Conservation (phyloP, 2,329 filamentous ascomycete species). For the Pseudocercospora vitis region DNA sequence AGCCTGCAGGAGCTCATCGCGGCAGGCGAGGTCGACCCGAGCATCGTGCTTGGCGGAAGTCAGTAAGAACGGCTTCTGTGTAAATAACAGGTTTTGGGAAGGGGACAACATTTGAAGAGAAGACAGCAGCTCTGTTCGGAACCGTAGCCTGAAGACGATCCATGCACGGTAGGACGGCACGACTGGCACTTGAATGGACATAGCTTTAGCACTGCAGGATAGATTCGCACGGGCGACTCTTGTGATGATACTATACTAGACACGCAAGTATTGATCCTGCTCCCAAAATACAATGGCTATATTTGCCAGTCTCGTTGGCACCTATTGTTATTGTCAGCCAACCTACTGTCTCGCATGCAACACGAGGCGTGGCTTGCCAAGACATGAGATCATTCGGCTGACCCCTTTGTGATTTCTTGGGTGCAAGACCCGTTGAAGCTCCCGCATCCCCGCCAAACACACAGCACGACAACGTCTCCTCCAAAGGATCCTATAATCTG, state of each 20-base stretch:
- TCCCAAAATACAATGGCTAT: neutral
- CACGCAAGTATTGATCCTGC: too few species aligned
- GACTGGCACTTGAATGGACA: neutral
- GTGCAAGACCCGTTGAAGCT: neutral
- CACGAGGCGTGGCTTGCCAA: slow-evolving; percentile 5
- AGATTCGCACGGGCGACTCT: neutral
- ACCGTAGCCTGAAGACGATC: neutral
- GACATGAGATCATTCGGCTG: neutral
- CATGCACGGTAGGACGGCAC: neutral
- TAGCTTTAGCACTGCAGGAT: neutral
- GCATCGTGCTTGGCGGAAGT: slow-evolving; percentile 20
- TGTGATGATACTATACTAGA: neutral
- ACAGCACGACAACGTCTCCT: slow-evolving; percentile 2
- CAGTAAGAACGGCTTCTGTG: too few species aligned
- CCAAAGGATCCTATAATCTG: too few species aligned
- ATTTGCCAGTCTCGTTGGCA: neutral
- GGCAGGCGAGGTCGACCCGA: slow-evolving; percentile 17
- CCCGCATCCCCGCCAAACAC: slow-evolving; percentile 8
- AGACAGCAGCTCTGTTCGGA: neutral
- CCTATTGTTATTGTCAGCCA: slow-evolving; percentile 1
- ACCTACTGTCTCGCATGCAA: neutral
- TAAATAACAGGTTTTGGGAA: neutral
- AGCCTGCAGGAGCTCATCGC: slow-evolving; percentile 14
- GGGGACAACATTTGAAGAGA: neutral
- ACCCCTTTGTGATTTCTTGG: slow-evolving; percentile 1